A percentile compares a stretch with the other conserved stretches of the same genome.
Evolutionary conservation across 2,329 filamentous ascomycete species (phyloP).

Genomic region (Penicillium sclerotigenum): DNA sequence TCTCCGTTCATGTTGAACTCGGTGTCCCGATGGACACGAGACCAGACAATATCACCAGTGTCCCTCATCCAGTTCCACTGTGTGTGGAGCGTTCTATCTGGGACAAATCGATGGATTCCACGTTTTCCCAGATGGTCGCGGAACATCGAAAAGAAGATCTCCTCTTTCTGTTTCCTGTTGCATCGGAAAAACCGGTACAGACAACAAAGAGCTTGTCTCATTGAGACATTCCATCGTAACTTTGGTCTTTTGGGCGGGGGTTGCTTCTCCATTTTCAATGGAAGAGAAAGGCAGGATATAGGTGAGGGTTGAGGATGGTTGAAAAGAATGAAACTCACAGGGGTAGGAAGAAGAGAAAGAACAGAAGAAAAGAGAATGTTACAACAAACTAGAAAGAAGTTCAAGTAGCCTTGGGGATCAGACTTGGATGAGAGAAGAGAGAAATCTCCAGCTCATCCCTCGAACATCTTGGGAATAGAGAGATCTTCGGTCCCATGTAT

Average conservation of each 20-base stretch:
- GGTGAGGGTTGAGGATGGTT: no score
- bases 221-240: conserved; percentile 18
- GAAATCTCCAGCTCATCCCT: neutral
- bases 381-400: neutral
- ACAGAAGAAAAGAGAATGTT: neutral
- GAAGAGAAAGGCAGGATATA: no score
- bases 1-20: conserved; percentile 14
- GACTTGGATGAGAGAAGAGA: neutral
- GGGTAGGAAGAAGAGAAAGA: neutral
- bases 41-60: conserved; percentile 21
- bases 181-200: conserved; percentile 24
- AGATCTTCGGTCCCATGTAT: neutral
- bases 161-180: conserved; percentile 4
- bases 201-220: conserved; percentile 25
- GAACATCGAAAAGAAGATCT: conserved; percentile 31
- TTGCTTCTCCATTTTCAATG: neutral
- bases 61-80: conserved; percentile 26
- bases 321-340: no score
- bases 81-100: conserved; percentile 7
- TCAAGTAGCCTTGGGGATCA: neutral
- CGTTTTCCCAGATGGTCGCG: conserved; percentile 14
- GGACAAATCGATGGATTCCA: conserved; percentile 18
- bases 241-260: neutral
- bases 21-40: conserved; percentile 19
- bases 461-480: neutral